Evolutionary conservation across 306 rosid genomes (phyloP).

Genomic region (Vachellia pachyceras): DNA sequence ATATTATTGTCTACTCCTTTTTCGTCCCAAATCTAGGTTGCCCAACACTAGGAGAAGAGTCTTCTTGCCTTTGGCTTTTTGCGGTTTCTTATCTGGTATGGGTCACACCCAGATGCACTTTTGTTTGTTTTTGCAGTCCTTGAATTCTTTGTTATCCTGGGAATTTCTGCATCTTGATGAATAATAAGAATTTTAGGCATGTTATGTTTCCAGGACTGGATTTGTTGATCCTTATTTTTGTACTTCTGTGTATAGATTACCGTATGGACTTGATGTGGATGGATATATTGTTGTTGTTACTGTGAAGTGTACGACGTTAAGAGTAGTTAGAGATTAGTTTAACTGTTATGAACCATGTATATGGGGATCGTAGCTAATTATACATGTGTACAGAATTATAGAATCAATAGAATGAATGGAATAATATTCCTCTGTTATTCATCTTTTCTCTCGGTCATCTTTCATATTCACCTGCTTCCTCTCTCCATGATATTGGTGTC

Average conservation of each 20-base stretch:
- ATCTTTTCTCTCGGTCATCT: background rate
- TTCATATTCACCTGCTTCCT: background rate
- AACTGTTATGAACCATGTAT: background rate
- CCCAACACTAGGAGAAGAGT: conserved; percentile 38
- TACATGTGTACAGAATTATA: background rate
- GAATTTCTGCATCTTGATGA: conserved; percentile 12
- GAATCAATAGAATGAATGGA: background rate
- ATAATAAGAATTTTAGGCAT: conserved; percentile 10
- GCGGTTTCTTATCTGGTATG: conserved; percentile 52
- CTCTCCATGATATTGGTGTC: background rate
- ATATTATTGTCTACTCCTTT: conserved; percentile 32
- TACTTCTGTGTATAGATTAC: conserved; percentile 5
- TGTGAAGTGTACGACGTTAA: background rate
- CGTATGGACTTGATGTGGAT: conserved; percentile 16
- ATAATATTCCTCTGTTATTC: background rate
- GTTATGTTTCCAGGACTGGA: conserved; percentile 5
- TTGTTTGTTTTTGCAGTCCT: conserved; percentile 1
- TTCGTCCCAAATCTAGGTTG: conserved; percentile 40
- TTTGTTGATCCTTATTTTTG: conserved; percentile 7
- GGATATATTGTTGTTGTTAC: background rate
- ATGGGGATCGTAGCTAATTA: background rate
- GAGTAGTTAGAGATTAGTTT: background rate
- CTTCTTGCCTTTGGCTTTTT: conserved; percentile 38
- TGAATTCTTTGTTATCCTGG: conserved; percentile 9
- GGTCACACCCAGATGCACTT: conserved; percentile 37